Evolutionary conservation across 2,329 filamentous ascomycete genomes (phyloP).

Genomic region (Grosmannia clavigera): DNA sequence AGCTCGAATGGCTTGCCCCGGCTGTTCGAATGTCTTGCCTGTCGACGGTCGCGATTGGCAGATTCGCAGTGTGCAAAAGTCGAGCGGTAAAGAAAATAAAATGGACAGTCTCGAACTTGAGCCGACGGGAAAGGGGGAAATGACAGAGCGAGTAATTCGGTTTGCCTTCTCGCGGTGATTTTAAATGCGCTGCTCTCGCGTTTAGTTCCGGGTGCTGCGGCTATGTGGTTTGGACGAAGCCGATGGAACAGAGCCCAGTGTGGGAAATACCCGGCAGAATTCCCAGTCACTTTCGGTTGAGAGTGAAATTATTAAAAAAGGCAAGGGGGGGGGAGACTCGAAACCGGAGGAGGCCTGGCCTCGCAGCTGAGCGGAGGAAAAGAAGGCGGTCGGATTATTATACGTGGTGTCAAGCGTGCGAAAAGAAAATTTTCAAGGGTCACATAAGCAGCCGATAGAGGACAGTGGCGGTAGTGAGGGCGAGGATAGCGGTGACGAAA

Average conservation of each 20-base stretch:
- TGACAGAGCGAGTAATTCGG: background rate
- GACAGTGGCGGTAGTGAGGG: constrained; percentile 7
- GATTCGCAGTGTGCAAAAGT: background rate
- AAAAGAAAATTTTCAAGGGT: constrained; percentile 1
- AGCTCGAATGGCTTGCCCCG: background rate
- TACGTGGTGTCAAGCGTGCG: background rate
- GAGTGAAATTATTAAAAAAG: background rate
- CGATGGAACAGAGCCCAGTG: background rate
- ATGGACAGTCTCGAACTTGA: background rate
- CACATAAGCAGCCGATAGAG: background rate
- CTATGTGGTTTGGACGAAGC: background rate
- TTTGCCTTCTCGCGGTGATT: background rate
- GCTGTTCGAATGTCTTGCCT: background rate
- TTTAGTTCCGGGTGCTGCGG: background rate
- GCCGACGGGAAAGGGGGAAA: background rate
- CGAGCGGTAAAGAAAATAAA: background rate
- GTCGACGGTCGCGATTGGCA: background rate
- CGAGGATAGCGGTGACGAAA: constrained; percentile 8
- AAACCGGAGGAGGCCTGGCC: background rate
- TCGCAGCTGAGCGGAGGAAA: background rate
- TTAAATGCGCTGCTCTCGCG: background rate
- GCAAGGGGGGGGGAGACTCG: background rate
- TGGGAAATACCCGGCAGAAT: background rate
- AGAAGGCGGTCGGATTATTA: background rate
- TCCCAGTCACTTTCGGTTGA: background rate